Percentiles rank a stretch among this genome's conserved stretches.
phyloP scores from a whole-genome alignment of 2,329 filamentous ascomycete species.

The Penicillium crustosum region DNA sequence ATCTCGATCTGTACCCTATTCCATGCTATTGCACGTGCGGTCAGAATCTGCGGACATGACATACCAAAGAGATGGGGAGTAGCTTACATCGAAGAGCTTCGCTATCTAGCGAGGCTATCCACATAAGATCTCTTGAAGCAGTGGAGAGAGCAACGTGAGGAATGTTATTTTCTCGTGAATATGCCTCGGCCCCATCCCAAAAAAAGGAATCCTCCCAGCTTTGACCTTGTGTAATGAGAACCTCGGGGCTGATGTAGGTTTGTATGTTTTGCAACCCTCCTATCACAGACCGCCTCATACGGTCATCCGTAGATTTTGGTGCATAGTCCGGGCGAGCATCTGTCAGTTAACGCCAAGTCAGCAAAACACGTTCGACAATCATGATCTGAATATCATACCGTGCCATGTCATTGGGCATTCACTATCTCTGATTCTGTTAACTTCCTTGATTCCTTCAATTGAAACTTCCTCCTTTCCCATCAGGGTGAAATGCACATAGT shows the following conservation, averaged over 20 bases:
- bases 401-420: constrained; percentile 67
- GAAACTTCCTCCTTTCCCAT: constrained; percentile 71
- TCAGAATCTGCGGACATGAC: constrained; percentile 9
- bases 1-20: constrained; percentile 77
- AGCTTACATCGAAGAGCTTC: constrained; percentile 63
- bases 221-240: constrained; percentile 69
- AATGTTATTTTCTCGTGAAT: constrained; percentile 53
- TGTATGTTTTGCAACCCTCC: constrained; percentile 71
- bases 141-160: constrained; percentile 74
- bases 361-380: constrained; percentile 2
- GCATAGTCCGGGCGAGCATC: constrained; percentile 75
- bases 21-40: constrained; percentile 59
- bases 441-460: constrained; percentile 65
- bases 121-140: constrained; percentile 62
- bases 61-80: background rate
- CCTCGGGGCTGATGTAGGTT: constrained; percentile 73
- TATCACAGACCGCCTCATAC: constrained; percentile 64
- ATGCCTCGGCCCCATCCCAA: constrained; percentile 57
- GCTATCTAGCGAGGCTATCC: constrained; percentile 77
- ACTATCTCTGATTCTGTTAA: constrained; percentile 73
- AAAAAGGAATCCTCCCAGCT: constrained; percentile 69
- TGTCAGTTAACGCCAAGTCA: constrained; percentile 14
- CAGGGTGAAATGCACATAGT: constrained; percentile 77
- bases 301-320: constrained; percentile 65
- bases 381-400: constrained; percentile 52